A percentile compares a stretch with the other conserved stretches of the same genome.
Conservation (phyloP, 176 grass and related monocot species). For the Oryza glaberrima region DNA sequence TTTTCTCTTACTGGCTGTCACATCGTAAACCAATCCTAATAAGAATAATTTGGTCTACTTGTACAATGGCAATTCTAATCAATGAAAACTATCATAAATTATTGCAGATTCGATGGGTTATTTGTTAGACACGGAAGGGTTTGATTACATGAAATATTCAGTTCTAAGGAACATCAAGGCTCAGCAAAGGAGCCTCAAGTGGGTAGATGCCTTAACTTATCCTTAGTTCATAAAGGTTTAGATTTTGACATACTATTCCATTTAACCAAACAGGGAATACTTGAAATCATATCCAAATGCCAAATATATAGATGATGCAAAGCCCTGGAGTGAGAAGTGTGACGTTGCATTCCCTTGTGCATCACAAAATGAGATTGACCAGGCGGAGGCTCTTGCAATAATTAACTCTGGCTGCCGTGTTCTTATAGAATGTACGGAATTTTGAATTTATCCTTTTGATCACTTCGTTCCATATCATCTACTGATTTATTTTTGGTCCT, state of each 20-base stretch:
- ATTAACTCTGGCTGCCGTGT: constrained; percentile 81
- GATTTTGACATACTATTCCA: constrained; percentile 47
- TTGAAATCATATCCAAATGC: constrained; percentile 88
- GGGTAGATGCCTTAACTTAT: constrained; percentile 47
- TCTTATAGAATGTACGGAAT: constrained; percentile 82
- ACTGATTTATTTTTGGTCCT: constrained; percentile 30
- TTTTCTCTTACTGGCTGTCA: constrained; percentile 2
- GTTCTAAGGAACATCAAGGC: constrained; percentile 84
- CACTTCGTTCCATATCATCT: constrained; percentile 24
- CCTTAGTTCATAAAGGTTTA: constrained; percentile 31
- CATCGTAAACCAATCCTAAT: constrained; percentile 3
- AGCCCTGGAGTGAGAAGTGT: constrained; percentile 81
- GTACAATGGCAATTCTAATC: constrained; percentile 16
- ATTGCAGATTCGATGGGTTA: constrained; percentile 94
- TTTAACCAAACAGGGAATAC: constrained; percentile 80
- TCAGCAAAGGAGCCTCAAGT: constrained; percentile 95
- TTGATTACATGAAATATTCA: constrained; percentile 96
- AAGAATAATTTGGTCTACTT: neutral
- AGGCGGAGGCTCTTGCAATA: constrained; percentile 75
- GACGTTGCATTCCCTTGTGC: constrained; percentile 98
- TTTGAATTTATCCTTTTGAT: constrained; percentile 35
- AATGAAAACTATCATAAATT: constrained; percentile 14
- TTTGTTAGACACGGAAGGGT: constrained; percentile 88
- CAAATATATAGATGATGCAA: constrained; percentile 84
- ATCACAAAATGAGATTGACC: constrained; percentile 96